A percentile compares a stretch with the other conserved stretches of the same genome.
These are phyloP conservation scores for Solanum hybrid DNA, from an alignment of 305 asterid species.

Conservation along the genomic window DNA sequence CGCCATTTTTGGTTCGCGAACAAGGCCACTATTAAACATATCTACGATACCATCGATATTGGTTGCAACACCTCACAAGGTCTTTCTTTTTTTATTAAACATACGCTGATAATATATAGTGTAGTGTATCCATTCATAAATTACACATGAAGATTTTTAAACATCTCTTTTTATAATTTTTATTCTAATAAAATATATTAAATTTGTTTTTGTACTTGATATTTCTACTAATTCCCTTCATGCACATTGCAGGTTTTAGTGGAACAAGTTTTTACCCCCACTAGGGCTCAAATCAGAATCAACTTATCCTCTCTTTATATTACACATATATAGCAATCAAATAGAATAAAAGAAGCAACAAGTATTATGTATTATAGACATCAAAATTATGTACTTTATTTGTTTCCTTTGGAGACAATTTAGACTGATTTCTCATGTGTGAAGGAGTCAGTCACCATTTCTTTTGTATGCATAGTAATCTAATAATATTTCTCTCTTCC, in stretches of 20 bases:
- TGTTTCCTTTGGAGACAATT: background rate
- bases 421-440: background rate
- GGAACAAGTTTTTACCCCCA: background rate
- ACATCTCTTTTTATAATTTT: background rate
- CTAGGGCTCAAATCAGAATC: background rate
- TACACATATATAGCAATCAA: background rate
- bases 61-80: conserved; percentile 28
- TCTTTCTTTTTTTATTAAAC: background rate
- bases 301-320: background rate
- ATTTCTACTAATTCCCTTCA: background rate
- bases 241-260: background rate
- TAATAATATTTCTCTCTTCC: background rate
- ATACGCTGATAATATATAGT: background rate
- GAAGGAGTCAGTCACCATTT: background rate
- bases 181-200: background rate
- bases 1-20: conserved; percentile 38
- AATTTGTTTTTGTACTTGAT: background rate
- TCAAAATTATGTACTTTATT: background rate
- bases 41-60: conserved; percentile 19
- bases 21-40: conserved; percentile 27
- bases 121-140: background rate
- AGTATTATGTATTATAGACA: background rate
- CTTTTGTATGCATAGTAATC: background rate
- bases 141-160: background rate
- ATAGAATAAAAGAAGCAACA: background rate